A percentile compares a stretch with the other conserved stretches of the same genome.
Conservation (phyloP, 352 stramenopile species). For the Globisporangium recalcitrans region DNA sequence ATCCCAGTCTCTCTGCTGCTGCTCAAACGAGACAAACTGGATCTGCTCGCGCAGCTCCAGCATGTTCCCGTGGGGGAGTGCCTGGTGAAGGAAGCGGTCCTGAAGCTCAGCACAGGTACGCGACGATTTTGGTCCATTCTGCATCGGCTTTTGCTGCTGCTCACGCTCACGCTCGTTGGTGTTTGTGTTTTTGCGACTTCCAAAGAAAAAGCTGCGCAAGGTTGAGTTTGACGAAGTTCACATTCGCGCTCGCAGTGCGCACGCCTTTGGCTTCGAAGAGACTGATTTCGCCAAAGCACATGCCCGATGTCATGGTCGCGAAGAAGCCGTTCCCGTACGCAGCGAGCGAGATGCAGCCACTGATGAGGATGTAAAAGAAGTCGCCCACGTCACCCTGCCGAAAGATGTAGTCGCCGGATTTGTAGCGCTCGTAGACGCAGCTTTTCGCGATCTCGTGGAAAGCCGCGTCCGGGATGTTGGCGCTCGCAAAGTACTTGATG, state of each 20-base stretch:
- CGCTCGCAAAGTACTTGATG: slow-evolving; percentile 65
- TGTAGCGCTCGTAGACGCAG: slow-evolving; percentile 35
- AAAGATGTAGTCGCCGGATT: slow-evolving; percentile 58
- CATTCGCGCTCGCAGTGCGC: slow-evolving; percentile 55
- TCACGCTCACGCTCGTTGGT: not conserved
- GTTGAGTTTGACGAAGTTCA: slow-evolving; percentile 35
- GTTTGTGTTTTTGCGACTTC: not conserved
- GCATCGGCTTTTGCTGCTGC: not conserved
- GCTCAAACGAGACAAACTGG: slow-evolving; percentile 35
- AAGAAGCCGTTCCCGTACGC: slow-evolving; percentile 67
- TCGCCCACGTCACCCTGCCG: slow-evolving; percentile 64
- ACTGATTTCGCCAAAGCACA: slow-evolving; percentile 72
- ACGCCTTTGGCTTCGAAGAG: slow-evolving; percentile 47
- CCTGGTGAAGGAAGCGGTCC: slow-evolving; percentile 41
- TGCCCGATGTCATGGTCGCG: slow-evolving; percentile 51
- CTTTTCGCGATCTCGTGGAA: slow-evolving; percentile 52
- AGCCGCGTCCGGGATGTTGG: slow-evolving; percentile 38
- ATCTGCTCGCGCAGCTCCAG: slow-evolving; percentile 42
- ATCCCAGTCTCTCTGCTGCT: slow-evolving; percentile 20
- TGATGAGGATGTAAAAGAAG: slow-evolving; percentile 71
- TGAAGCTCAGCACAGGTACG: slow-evolving; percentile 36
- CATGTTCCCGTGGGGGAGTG: slow-evolving; percentile 39
- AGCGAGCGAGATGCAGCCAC: slow-evolving; percentile 54
- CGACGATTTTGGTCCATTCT: slow-evolving; percentile 7
- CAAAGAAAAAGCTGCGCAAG: slow-evolving; percentile 11